Percentiles rank a stretch among this genome's conserved stretches.
Conservation (phyloP, 1,139 yeast species). For the Magnusiomyces fungicola region DNA sequence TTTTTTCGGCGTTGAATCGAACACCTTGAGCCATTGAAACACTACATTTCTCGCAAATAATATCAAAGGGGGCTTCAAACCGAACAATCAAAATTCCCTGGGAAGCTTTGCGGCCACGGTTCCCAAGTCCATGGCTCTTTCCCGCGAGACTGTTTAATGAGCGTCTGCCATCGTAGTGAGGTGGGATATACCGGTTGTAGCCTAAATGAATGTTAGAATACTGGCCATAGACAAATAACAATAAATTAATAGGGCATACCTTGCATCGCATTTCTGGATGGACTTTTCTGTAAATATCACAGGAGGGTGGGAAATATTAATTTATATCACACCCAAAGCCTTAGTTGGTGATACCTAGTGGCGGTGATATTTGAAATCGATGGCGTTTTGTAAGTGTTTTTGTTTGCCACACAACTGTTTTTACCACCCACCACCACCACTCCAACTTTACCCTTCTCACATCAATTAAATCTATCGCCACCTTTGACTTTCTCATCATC, state of each 20-base stretch:
- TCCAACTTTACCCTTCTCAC: too few relatives aligned
- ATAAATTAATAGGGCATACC: background rate
- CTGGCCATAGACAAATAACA: background rate
- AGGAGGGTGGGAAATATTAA: too few relatives aligned
- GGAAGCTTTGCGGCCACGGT: conserved; percentile 24
- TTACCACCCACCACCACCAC: too few relatives aligned
- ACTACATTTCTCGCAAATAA: conserved; percentile 27
- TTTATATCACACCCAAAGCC: too few relatives aligned
- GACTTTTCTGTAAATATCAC: too few relatives aligned
- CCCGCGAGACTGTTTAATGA: conserved; percentile 29
- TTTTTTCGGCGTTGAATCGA: conserved; percentile 32
- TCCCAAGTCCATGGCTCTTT: conserved; percentile 23
- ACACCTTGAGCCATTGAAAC: conserved; percentile 28
- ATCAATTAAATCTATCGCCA: too few relatives aligned
- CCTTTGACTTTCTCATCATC: too few relatives aligned
- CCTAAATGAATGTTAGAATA: conserved; percentile 18
- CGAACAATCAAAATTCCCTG: conserved; percentile 28
- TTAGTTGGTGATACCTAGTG: too few relatives aligned
- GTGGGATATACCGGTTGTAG: conserved; percentile 32
- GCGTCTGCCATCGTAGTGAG: conserved; percentile 32
- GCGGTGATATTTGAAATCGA: too few relatives aligned
- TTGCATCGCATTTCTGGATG: conserved; percentile 3
- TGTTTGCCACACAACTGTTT: too few relatives aligned
- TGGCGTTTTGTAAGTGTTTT: too few relatives aligned
- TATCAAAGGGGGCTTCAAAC: conserved; percentile 30